A percentile compares a stretch with the other conserved stretches of the same genome.
Evolutionary conservation across 2,329 filamentous ascomycete genomes (phyloP).

Genomic region (Tolypocladium nubicola): DNA sequence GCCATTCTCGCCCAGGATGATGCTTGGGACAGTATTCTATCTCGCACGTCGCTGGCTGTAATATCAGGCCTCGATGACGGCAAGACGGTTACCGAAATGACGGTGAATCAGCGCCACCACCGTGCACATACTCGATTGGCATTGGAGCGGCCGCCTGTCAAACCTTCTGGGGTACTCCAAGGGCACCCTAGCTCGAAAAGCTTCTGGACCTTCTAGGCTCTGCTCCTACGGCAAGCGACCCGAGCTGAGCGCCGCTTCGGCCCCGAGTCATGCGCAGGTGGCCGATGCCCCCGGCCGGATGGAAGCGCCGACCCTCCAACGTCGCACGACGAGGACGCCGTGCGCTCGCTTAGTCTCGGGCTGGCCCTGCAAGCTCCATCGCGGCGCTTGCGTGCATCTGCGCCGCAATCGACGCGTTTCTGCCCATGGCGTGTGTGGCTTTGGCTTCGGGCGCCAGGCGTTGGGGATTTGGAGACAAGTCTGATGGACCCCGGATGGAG

Average conservation of each 20-base stretch:
- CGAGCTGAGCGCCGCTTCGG: neutral
- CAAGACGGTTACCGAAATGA: neutral
- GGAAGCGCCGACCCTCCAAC: neutral
- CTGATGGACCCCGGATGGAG: neutral
- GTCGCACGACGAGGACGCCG: neutral
- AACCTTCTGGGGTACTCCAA: no score
- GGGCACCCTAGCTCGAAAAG: neutral
- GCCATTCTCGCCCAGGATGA: neutral
- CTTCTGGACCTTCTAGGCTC: neutral
- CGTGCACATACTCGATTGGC: neutral
- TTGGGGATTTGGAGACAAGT: no score
- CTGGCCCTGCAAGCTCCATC: neutral
- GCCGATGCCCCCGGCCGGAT: neutral
- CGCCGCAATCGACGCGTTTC: no score
- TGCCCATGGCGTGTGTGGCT: no score
- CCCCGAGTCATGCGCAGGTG: neutral
- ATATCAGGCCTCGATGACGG: neutral
- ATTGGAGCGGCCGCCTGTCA: neutral
- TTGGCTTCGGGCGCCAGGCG: no score
- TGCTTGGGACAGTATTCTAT: neutral
- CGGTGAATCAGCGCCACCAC: neutral
- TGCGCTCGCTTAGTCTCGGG: neutral
- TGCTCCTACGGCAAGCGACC: neutral
- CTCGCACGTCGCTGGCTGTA: neutral
- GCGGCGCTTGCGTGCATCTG: no score